Evolutionary conservation across 306 rosid species (phyloP), one percentile per base, ranked within the genome.

Genomic region (Bauhinia variegata): DNA sequence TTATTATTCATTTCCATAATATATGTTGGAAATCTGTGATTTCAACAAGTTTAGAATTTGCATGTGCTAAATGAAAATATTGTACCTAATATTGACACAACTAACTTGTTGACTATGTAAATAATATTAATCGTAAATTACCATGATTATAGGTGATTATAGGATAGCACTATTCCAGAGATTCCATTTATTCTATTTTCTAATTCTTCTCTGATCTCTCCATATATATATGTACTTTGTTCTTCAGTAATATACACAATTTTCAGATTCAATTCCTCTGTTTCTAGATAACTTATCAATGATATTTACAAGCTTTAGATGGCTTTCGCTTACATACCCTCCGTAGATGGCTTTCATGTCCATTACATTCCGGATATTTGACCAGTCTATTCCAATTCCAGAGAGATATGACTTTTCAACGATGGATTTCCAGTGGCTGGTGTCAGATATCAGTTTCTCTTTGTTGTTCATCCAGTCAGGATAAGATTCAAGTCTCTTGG

Each of bases 341-440:
- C 99, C 99, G 49, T 87, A 86, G 73, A 86, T 76, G 70, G 99
- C 74, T 88, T 90, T 93, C 97, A 90, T 89, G 82, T 93, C 99
- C 95, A 93, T 83, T 50, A 93, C 96, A 69, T 93, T 93, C 63
- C 95, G 79, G 60, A 89, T 80, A 49, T 31, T 88, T 11, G 95
- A 70, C 99, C 99, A 93, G 81, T 90, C 88, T 51, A 93, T 88
- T 64, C 97, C 99, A 72, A 93, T 65, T 63, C 99, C 97, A 31
- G 70, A 77, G 70, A 90, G 88, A 82, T 93, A 93, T 44, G 99
- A 90, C 66, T 85, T 90, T 54, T 88, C 86, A 54, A 85, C 80
- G 41, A 88, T 78, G 8, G 91, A 78, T 54, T 84, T 82, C 99
- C 97, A 93, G 76, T 90, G 99, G 71, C 77, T 70, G 39, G 95